Conservation (phyloP, 495 filamentous ascomycete species). For the Emericellopsis terricola region DNA sequence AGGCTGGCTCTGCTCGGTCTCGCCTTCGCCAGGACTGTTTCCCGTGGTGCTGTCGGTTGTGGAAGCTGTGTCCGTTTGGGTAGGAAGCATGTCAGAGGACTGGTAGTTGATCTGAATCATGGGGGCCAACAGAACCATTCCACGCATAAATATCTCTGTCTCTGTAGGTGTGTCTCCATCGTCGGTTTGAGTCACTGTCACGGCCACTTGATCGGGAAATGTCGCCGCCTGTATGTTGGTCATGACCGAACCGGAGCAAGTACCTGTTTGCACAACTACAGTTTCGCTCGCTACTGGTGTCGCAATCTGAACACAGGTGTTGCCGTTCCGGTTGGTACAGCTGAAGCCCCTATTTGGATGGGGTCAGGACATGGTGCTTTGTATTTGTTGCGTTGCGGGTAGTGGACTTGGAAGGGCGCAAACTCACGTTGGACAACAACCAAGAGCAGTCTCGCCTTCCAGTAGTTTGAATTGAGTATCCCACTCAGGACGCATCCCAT, state of each 20-base stretch:
- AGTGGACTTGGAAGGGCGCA: background rate
- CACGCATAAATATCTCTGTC: constrained; percentile 7
- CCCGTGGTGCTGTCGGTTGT: background rate
- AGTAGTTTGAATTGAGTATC: constrained; percentile 13
- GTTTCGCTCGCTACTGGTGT: constrained; percentile 10
- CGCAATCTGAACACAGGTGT: constrained; percentile 12
- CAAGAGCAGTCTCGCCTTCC: constrained; percentile 15
- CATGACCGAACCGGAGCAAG: constrained; percentile 10
- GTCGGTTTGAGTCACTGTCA: background rate
- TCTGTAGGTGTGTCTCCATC: background rate
- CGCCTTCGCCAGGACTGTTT: background rate
- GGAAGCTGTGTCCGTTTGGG: background rate
- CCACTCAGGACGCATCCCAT: constrained; percentile 13
- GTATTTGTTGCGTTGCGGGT: background rate
- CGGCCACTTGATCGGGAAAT: constrained; percentile 4
- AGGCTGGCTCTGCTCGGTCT: too few relatives aligned
- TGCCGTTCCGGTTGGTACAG: constrained; percentile 16
- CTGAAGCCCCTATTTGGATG: constrained; percentile 9
- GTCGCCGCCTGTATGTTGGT: constrained; percentile 7
- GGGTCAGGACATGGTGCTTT: background rate
- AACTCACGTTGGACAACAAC: constrained; percentile 17
- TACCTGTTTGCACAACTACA: constrained; percentile 9
- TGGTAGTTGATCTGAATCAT: constrained; percentile 22
- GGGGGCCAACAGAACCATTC: constrained; percentile 12
- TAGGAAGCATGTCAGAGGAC: constrained; percentile 8